These are phyloP conservation scores for Leptomonas pyrrhocoris DNA, from an alignment of 208 protist species.

Conservation along the genomic window DNA sequence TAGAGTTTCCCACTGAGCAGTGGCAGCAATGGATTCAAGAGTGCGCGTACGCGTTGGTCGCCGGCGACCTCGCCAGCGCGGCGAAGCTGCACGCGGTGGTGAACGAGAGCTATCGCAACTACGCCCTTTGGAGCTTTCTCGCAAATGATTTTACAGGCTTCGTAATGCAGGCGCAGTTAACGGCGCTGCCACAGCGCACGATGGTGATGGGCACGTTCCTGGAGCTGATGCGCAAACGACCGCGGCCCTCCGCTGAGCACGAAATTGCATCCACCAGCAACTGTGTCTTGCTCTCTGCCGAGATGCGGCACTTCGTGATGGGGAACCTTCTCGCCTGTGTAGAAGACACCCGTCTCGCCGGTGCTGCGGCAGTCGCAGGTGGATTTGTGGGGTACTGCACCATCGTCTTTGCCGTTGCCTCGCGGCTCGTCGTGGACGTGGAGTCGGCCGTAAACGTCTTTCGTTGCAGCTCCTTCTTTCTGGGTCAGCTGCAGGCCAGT, in stretches of 20 bases:
- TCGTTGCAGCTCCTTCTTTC: conserved; percentile 32
- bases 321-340: conserved; percentile 18
- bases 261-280: conserved; percentile 28
- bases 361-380: not conserved
- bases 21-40: conserved; percentile 41
- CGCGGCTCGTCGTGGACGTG: conserved; percentile 33
- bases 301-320: conserved; percentile 34
- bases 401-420: conserved; percentile 34
- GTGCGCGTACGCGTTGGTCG: conserved; percentile 17
- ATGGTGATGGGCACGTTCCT: conserved; percentile 24
- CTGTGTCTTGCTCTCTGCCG: conserved; percentile 49
- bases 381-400: conserved; percentile 22
- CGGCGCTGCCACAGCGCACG: conserved; percentile 19
- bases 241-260: conserved; percentile 36
- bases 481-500: conserved; percentile 26
- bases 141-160: conserved; percentile 22
- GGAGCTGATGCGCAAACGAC: conserved; percentile 44
- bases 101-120: conserved; percentile 32
- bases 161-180: conserved; percentile 24
- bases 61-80: not conserved
- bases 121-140: conserved; percentile 47
- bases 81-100: conserved; percentile 19
- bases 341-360: not conserved
- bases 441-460: conserved; percentile 43
- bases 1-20: conserved; percentile 47